Base-by-base conservation (phyloP, 495 filamentous ascomycete species). In the Cladorrhinum samala region DNA sequence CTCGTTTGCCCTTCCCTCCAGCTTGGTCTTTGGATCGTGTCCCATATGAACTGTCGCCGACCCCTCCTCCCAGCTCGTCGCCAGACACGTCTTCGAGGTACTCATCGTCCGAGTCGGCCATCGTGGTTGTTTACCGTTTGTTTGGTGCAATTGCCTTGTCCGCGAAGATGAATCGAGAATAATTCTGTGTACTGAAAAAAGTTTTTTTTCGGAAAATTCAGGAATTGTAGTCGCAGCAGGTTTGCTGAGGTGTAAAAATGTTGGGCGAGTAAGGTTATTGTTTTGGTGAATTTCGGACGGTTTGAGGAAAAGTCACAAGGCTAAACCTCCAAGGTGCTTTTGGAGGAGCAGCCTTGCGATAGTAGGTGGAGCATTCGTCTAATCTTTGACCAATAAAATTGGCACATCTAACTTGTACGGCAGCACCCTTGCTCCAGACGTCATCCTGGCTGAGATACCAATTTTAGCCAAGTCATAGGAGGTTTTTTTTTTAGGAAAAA, bases 81-180 rank as follows among this genome's bases (percentile, higher is more conserved):
- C 90, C 90, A 5, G 89, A 90, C 49, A 79, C 72, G 48, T 83
- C 82, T 30, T 70, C 75, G 56, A 91, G 79, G 65, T 90, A 95
- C 57, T 96, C 91, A 58, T 84, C 87, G 63, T 96, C 86, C 36
- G 83, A 87, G 71, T 87, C 84, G 39, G 83, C 83, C 84, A 88
- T 87, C 50, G 54, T 59, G 51, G 41, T 16, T 16, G 11, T 33
- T 5, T 5, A 6, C 11, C 27, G 27, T 33, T 33, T n/a, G n/a
- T n/a, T n/a, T n/a, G 23, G 48, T 30, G 19, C 14, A 14, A 30
- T 25, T 24, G 48, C 1, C 11, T 33, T 33, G 27, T 33, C 27
- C 11, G 27, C 27, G 27, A 5, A 11, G 27, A 5, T 33, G 6
- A 11, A 33, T 33, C 11, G 5, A 11, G 27, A 11, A 11, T 5